phyloP scores from a whole-genome alignment of 345 rosid genomes.

The Syzygium jambos region DNA sequence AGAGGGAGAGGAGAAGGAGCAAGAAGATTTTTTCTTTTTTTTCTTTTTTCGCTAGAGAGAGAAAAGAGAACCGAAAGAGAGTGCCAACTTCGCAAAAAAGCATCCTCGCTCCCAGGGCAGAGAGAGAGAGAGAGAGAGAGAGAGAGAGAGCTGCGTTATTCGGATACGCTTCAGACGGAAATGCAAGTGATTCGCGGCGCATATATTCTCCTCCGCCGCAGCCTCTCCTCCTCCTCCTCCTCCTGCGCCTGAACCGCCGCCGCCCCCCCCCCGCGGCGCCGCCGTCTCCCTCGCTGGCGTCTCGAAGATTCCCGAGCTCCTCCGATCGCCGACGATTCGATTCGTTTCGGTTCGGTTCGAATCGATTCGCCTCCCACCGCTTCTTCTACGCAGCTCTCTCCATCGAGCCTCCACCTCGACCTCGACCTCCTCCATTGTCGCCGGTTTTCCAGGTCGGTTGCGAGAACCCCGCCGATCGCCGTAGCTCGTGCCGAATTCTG shows the following conservation, averaged over 20 bases:
- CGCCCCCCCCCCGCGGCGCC: not conserved
- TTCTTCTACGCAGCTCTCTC: not conserved
- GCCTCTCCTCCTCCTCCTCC: not conserved
- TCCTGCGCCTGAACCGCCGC: not conserved
- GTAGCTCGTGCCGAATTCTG: not conserved
- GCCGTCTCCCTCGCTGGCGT: not conserved
- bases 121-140: not conserved
- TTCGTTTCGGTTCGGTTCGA: not conserved
- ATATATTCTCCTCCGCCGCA: not conserved
- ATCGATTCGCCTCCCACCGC: not conserved
- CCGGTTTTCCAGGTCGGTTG: not conserved
- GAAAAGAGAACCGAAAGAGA: not conserved
- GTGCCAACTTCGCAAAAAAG: not conserved
- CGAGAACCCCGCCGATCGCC: not conserved
- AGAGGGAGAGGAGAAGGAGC: not conserved
- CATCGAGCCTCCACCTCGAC: not conserved
- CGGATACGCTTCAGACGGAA: not conserved
- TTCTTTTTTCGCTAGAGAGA: not conserved
- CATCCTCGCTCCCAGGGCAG: not conserved
- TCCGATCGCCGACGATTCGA: not conserved
- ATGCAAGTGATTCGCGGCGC: not conserved
- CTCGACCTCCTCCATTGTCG: not conserved
- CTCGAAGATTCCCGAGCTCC: not conserved
- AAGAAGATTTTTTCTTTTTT: not conserved
- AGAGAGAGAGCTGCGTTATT: conserved; percentile 5